Evolutionary conservation across 2,329 filamentous ascomycete species (phyloP).

Genomic region (Pyrenochaeta sp.): DNA sequence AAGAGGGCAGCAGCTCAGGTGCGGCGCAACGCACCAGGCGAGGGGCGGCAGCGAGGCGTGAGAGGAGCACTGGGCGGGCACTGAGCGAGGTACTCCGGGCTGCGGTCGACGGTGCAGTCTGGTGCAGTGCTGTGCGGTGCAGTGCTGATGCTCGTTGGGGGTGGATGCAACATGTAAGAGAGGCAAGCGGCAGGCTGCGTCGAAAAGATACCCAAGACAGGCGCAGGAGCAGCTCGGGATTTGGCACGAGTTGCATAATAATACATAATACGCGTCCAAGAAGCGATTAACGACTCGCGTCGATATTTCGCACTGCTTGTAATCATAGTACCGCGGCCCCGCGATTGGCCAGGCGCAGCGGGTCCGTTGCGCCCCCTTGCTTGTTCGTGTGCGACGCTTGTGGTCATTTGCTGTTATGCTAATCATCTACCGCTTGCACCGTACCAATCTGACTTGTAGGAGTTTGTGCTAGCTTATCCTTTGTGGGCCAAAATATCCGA

Average conservation of each 20-base stretch:
- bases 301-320: constrained; percentile 29
- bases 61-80: no score
- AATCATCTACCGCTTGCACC: constrained; percentile 24
- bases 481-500: constrained; percentile 32
- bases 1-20: no score
- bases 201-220: constrained; percentile 27
- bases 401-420: constrained; percentile 33
- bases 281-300: constrained; percentile 35
- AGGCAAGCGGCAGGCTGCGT: constrained; percentile 18
- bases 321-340: constrained; percentile 33
- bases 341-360: constrained; percentile 30
- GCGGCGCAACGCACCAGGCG: not conserved
- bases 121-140: no score
- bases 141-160: constrained; percentile 9
- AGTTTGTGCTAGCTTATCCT: constrained; percentile 2
- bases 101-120: constrained; percentile 1
- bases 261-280: constrained; percentile 31
- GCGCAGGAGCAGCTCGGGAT: constrained; percentile 18
- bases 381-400: constrained; percentile 30
- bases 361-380: constrained; percentile 32
- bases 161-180: constrained; percentile 27
- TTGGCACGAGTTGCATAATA: constrained; percentile 25
- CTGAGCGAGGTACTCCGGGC: not conserved
- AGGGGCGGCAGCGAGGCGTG: not conserved
- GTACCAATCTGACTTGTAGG: constrained; percentile 2